phyloP scores from a whole-genome alignment of 2,329 filamentous ascomycete species.

The Cercospora sp. region DNA sequence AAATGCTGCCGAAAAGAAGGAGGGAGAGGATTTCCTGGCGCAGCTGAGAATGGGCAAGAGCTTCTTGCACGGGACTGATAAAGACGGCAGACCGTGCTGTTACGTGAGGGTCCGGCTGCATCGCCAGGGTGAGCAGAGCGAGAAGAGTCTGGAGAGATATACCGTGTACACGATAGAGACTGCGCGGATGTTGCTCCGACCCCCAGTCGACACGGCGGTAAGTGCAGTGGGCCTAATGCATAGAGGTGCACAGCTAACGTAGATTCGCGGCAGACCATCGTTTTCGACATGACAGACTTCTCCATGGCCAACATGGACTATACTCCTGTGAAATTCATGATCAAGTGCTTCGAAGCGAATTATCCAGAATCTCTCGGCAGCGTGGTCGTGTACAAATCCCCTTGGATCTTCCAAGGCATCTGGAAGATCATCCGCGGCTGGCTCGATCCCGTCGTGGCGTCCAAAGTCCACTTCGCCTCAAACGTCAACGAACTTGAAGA shows the following conservation, averaged over 20 bases:
- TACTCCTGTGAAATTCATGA: constrained; percentile 96
- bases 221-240: constrained; percentile 44
- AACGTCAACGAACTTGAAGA: constrained; percentile 73
- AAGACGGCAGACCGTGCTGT: constrained; percentile 80
- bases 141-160: constrained; percentile 79
- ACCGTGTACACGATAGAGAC: constrained; percentile 96
- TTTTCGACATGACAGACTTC: constrained; percentile 96
- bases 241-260: background rate
- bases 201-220: constrained; percentile 88
- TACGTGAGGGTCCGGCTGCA: constrained; percentile 82
- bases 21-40: constrained; percentile 73
- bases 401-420: constrained; percentile 97
- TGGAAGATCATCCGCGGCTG: constrained; percentile 95
- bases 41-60: constrained; percentile 91
- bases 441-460: constrained; percentile 93
- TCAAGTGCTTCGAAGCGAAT: constrained; percentile 98
- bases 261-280: constrained; percentile 63
- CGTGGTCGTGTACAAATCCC: constrained; percentile 91
- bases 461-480: constrained; percentile 91
- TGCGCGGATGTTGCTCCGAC: constrained; percentile 75
- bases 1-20: constrained; percentile 64
- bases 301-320: constrained; percentile 98
- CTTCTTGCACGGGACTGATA: constrained; percentile 85
- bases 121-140: constrained; percentile 76
- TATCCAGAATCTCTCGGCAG: constrained; percentile 90